These are phyloP conservation scores for Exidia glandulosa DNA, from an alignment of 768 basidiomycete genomes.

Conservation along the genomic window DNA sequence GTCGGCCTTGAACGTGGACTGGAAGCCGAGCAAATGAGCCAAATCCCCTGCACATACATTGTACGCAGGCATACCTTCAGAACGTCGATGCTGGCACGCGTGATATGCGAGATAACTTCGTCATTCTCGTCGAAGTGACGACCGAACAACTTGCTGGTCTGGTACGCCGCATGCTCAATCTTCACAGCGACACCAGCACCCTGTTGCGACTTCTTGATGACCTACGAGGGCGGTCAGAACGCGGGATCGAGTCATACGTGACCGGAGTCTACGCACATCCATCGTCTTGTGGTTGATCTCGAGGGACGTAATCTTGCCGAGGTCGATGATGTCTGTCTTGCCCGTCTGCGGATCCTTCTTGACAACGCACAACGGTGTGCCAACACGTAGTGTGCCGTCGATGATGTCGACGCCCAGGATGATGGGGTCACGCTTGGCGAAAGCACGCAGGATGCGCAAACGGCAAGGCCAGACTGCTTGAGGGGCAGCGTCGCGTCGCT, in stretches of 20 bases:
- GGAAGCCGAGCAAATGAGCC: slow-evolving; percentile 7
- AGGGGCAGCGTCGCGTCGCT: slow-evolving; percentile 81
- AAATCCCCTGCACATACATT: not conserved
- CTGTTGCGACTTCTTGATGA: slow-evolving; percentile 88
- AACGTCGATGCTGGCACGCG: slow-evolving; percentile 88
- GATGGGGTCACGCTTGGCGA: slow-evolving; percentile 95
- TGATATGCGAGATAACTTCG: slow-evolving; percentile 82
- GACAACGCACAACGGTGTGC: slow-evolving; percentile 92
- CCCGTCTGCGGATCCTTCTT: slow-evolving; percentile 79
- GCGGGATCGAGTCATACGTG: not conserved
- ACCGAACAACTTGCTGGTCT: slow-evolving; percentile 90
- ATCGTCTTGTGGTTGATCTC: slow-evolving; percentile 92
- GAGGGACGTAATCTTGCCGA: slow-evolving; percentile 92
- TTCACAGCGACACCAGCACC: slow-evolving; percentile 96
- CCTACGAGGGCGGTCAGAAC: slow-evolving; percentile 26
- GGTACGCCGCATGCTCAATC: slow-evolving; percentile 95
- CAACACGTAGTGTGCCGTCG: slow-evolving; percentile 81
- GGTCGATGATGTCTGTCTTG: slow-evolving; percentile 81
- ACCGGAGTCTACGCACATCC: slow-evolving; percentile 42
- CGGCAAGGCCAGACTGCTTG: slow-evolving; percentile 96
- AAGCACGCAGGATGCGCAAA: slow-evolving; percentile 85
- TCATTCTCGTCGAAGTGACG: slow-evolving; percentile 96
- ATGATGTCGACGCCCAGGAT: slow-evolving; percentile 94
- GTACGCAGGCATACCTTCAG: slow-evolving; percentile 54
- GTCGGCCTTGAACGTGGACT: slow-evolving; percentile 82